Base-by-base conservation (phyloP, 83 land plant species). In the Isoetes engelmannii region DNA sequence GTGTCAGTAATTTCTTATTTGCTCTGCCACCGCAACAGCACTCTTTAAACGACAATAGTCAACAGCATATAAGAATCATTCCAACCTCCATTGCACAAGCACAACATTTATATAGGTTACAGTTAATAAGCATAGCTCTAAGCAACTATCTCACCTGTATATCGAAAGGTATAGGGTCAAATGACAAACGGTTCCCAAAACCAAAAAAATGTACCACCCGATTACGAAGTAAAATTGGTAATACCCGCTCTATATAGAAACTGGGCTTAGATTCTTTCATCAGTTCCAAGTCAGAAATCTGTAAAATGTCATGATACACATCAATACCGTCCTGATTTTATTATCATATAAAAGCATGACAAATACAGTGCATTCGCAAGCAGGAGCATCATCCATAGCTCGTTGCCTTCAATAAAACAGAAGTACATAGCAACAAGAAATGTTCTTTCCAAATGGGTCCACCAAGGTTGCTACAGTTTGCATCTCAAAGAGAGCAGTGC, bases 121-220 rank as follows among this genome's bases (percentile, higher is more conserved):
- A 42, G 4, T 13, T 7, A 17, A 1, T 13, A 55, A n/a, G 7
- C 18, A 15, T 49, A 7, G n/a, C n/a, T n/a, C n/a, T n/a, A n/a
- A n/a, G n/a, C n/a, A n/a, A n/a, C n/a, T 17, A 8, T 8, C 44
- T 70, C 63, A 94, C 99, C 97, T 91, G 99, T 75, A 88, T 68
- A 41, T 95, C 75, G 71, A 82, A 84, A 60, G 93, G 89, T 61
- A 95, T 77, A 54, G 97, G 99, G 72, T 91, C 99, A 79, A 87
- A 95, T 5, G 99, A 79, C 69, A 95, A 76, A 9, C 99, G 86
- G 56, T 95, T 84, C 41, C 87, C 97, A 78, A 95, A 95, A 6
- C 99, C 99, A 68, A 80, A 58, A 64, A 95, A 89, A 76, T 88
- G 96, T 51, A 95, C 97, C 44, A 91, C 94, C 47, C 81, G 74